These are phyloP conservation scores for Yamadazyma endophytica DNA, from an alignment of 805 yeast genomes.

Conservation along the genomic window DNA sequence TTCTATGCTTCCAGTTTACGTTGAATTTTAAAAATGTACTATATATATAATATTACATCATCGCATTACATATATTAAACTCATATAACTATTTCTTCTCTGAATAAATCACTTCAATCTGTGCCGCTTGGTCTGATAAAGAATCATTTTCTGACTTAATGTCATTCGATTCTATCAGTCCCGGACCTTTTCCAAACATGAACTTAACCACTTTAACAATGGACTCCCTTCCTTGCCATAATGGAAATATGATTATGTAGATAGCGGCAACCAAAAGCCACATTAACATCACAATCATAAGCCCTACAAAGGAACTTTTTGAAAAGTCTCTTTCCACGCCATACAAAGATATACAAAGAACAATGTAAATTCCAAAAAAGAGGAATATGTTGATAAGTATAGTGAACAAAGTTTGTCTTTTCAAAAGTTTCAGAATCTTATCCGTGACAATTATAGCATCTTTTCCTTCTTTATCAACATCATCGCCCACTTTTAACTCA, in stretches of 20 bases:
- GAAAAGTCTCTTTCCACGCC: constrained; percentile 2
- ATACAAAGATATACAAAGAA: constrained; percentile 4
- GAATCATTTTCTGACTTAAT: too few species aligned
- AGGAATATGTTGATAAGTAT: constrained; percentile 4
- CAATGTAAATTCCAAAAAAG: constrained; percentile 6
- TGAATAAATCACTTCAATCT: too few species aligned
- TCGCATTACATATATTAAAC: too few species aligned
- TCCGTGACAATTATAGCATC: constrained; percentile 4
- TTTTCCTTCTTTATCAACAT: constrained; percentile 9
- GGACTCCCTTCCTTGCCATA: constrained; percentile 6
- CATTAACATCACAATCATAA: constrained; percentile 15
- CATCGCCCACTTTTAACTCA: constrained; percentile 7
- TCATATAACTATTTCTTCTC: too few species aligned
- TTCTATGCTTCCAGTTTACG: too few species aligned
- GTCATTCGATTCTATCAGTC: too few species aligned
- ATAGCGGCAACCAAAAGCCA: constrained; percentile 18
- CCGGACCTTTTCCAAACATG: background rate
- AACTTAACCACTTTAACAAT: background rate
- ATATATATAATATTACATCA: too few species aligned
- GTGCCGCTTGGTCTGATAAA: too few species aligned
- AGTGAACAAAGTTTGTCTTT: constrained; percentile 5
- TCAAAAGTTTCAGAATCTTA: constrained; percentile 1
- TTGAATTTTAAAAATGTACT: too few species aligned
- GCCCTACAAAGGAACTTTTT: constrained; percentile 2
- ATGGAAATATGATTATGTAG: constrained; percentile 9